A percentile compares a stretch with the other conserved stretches of the same genome.
phyloP scores from a whole-genome alignment of 1,139 yeast genomes.

The Yamadazyma sp. region DNA sequence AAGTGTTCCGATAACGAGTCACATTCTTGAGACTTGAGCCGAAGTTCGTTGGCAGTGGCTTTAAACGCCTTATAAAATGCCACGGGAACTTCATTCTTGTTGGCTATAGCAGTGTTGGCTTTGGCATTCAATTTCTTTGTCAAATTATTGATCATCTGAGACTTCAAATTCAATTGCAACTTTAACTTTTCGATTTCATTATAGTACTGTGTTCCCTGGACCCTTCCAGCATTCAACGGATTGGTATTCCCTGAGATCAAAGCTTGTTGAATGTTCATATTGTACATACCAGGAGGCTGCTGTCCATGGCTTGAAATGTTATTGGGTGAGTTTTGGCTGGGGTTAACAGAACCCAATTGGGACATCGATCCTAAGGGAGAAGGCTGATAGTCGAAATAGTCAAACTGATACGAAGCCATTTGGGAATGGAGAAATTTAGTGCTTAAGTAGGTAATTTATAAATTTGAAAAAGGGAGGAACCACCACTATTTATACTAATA shows the following conservation, averaged over 20 bases:
- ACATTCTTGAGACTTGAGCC: conserved; percentile 54
- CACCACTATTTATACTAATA: not conserved
- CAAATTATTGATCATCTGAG: conserved; percentile 37
- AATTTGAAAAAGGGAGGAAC: not conserved
- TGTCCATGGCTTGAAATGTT: not conserved
- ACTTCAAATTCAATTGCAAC: conserved; percentile 33
- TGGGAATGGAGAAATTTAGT: too few relatives aligned
- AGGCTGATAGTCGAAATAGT: conserved; percentile 3
- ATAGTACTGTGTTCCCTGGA: not conserved
- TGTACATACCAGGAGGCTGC: conserved; percentile 9
- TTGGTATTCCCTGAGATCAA: not conserved
- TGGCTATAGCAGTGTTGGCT: conserved; percentile 4
- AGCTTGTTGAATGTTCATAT: conserved; percentile 1
- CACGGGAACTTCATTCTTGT: not conserved
- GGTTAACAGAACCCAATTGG: not conserved
- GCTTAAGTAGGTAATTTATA: too few relatives aligned
- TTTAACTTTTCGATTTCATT: conserved; percentile 29
- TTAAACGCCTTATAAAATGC: conserved; percentile 45
- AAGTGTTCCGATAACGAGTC: conserved; percentile 23
- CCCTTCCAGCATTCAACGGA: not conserved
- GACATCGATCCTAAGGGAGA: not conserved
- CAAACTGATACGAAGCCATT: conserved; percentile 3
- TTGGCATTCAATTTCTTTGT: conserved; percentile 12
- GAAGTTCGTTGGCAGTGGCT: conserved; percentile 51
- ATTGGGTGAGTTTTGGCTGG: not conserved